Conservation (phyloP, 306 rosid species). For the Cicer bijugum region DNA sequence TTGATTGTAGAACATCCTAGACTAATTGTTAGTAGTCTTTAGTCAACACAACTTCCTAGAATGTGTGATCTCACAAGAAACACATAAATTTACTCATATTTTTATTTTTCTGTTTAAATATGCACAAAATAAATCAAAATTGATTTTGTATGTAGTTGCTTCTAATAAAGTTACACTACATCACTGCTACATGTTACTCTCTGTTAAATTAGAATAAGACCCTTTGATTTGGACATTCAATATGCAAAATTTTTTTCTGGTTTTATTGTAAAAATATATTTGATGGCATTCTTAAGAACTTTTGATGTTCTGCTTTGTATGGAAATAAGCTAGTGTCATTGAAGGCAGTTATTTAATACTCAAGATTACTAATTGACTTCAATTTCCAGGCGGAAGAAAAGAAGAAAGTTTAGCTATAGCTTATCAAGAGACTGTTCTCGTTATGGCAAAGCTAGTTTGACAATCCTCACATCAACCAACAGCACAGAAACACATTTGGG, state of each 20-base stretch:
- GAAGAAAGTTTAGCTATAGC: constrained; percentile 46
- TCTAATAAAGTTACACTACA: constrained; percentile 20
- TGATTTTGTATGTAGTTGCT: constrained; percentile 20
- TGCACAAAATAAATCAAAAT: constrained; percentile 26
- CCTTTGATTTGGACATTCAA: constrained; percentile 11
- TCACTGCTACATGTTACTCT: constrained; percentile 28
- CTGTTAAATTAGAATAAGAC: constrained; percentile 19
- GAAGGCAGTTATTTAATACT: constrained; percentile 5
- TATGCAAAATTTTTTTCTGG: background rate
- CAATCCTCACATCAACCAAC: constrained; percentile 25
- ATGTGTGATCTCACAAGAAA: no score
- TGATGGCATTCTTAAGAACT: constrained; percentile 20
- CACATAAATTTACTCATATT: no score
- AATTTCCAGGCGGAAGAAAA: constrained; percentile 55
- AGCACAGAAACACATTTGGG: background rate
- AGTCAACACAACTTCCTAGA: no score
- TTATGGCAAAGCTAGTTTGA: constrained; percentile 30
- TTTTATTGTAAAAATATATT: constrained; percentile 17
- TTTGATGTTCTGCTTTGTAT: constrained; percentile 11
- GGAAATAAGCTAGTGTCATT: constrained; percentile 27
- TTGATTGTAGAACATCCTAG: no score
- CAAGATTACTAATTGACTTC: constrained; percentile 35
- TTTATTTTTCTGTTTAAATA: background rate
- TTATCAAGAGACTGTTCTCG: constrained; percentile 9
- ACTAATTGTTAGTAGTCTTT: no score